Conservation (phyloP, 225 moss, liverwort and hornwort species). For the Sphagnum tenellum region DNA sequence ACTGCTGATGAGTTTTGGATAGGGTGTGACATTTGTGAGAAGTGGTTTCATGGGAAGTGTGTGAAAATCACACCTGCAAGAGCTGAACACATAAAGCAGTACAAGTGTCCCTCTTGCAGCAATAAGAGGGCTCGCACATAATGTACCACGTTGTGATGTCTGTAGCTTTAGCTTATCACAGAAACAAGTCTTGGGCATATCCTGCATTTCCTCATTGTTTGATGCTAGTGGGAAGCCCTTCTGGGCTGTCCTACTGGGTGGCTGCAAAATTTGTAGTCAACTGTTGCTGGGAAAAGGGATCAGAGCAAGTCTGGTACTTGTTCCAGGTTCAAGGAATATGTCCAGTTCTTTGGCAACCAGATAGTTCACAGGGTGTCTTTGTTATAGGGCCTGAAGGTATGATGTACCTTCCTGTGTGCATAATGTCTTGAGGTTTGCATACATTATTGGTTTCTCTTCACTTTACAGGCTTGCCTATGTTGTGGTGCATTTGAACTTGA, state of each 20-base stretch:
- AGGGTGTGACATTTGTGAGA: slow-evolving; percentile 65
- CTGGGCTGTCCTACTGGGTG: slow-evolving; percentile 25
- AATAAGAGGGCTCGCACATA: slow-evolving; percentile 72
- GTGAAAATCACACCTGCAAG: slow-evolving; percentile 62
- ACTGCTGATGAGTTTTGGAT: slow-evolving; percentile 66
- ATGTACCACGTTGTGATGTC: slow-evolving; percentile 38
- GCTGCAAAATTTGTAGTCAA: slow-evolving; percentile 28
- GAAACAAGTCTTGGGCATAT: slow-evolving; percentile 27
- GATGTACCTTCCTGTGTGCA: slow-evolving; percentile 43
- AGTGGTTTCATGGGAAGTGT: slow-evolving; percentile 63
- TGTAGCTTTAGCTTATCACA: slow-evolving; percentile 43
- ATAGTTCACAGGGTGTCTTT: slow-evolving; percentile 35
- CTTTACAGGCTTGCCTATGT: neutral
- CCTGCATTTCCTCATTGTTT: slow-evolving; percentile 23
- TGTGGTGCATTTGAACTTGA: no score
- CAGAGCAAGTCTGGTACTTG: slow-evolving; percentile 16
- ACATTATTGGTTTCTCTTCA: slow-evolving; percentile 8
- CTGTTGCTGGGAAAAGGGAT: slow-evolving; percentile 31
- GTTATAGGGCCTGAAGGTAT: slow-evolving; percentile 14
- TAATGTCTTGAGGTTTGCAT: slow-evolving; percentile 21
- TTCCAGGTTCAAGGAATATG: slow-evolving; percentile 35
- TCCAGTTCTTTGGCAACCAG: slow-evolving; percentile 34
- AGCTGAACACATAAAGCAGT: slow-evolving; percentile 64
- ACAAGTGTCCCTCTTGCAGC: slow-evolving; percentile 70
- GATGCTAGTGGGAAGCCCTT: slow-evolving; percentile 18